Conservation (phyloP, 177 flowering plant species). For the Vitis hybrid region DNA sequence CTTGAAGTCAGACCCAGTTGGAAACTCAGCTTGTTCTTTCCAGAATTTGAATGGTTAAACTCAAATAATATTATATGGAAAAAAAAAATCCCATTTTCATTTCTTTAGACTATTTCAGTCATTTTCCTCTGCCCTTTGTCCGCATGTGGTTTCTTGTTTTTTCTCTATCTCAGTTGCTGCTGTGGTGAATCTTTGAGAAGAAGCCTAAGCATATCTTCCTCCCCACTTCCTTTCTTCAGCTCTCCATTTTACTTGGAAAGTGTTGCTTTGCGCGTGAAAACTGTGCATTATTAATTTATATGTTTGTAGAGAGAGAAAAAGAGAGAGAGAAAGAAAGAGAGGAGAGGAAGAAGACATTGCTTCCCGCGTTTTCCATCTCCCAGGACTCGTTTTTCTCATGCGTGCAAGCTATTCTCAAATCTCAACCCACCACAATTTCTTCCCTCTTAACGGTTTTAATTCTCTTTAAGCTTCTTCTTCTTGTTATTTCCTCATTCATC, state of each 20-base stretch:
- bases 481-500: slow-evolving; percentile 14
- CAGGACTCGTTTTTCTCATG: slow-evolving; percentile 19
- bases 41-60: too few relatives aligned
- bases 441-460: slow-evolving; percentile 32
- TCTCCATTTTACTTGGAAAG: neutral
- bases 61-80: too few relatives aligned
- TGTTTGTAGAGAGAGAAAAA: slow-evolving; percentile 7
- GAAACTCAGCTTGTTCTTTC: too few relatives aligned
- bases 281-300: neutral
- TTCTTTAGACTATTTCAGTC: too few relatives aligned
- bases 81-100: too few relatives aligned
- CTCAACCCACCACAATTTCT: slow-evolving; percentile 17
- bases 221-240: neutral
- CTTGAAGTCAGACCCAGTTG: too few relatives aligned
- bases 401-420: slow-evolving; percentile 52
- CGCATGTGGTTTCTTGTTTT: neutral
- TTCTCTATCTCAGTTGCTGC: neutral
- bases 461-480: slow-evolving; percentile 33
- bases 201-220: neutral
- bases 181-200: neutral
- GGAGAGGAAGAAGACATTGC: slow-evolving; percentile 26
- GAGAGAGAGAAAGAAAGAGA: neutral
- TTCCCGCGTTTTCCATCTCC: slow-evolving; percentile 42
- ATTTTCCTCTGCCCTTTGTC: too few relatives aligned
- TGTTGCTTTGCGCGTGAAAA: slow-evolving; percentile 20